These are phyloP conservation scores for Colletotrichum sublineola DNA, from an alignment of 2,329 filamentous ascomycete genomes.

Conservation along the genomic window DNA sequence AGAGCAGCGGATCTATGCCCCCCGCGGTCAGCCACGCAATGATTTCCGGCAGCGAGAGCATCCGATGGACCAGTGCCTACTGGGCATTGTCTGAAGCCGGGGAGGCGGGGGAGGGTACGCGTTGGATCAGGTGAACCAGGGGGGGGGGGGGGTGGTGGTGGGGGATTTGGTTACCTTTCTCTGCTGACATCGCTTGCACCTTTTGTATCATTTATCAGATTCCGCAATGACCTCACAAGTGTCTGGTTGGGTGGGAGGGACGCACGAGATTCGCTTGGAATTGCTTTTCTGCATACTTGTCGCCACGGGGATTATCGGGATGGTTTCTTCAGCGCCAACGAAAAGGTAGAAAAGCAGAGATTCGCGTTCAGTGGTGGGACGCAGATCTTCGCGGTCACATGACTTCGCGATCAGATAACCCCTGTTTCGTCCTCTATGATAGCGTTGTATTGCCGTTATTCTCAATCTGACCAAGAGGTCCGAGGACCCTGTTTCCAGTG, in stretches of 20 bases:
- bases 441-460: not conserved
- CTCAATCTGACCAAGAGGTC: not conserved
- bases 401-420: not conserved
- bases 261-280: constrained; percentile 31
- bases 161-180: constrained; percentile 22
- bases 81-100: not conserved
- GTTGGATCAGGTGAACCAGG: not conserved
- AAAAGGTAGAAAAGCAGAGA: not conserved
- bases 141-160: too few species aligned
- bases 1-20: constrained; percentile 42
- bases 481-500: not conserved
- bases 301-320: too few species aligned
- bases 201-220: not conserved
- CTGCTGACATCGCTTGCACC: constrained; percentile 37
- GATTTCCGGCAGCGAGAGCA: not conserved
- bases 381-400: constrained; percentile 21
- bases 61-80: not conserved
- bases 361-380: constrained; percentile 13
- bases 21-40: not conserved
- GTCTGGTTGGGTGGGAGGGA: not conserved
- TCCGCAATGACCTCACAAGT: not conserved
- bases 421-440: not conserved
- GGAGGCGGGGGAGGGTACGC: not conserved
- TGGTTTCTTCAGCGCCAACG: not conserved
- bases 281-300: constrained; percentile 26